phyloP scores from a whole-genome alignment of 2,329 filamentous ascomycete species.

The Amylocarpus encephaloides region DNA sequence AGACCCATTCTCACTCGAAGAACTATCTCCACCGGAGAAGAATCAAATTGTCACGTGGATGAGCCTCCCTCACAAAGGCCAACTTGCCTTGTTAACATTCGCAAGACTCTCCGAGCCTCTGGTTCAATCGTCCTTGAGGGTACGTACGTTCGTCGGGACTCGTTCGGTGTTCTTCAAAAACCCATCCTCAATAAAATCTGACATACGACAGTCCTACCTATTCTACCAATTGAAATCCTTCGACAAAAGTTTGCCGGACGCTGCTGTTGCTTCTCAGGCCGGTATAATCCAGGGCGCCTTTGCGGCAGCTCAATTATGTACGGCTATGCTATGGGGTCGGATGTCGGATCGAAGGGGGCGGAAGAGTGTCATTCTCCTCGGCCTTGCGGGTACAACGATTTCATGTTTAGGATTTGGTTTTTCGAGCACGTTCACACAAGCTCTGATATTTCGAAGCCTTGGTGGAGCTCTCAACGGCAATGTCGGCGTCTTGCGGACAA shows the following conservation, averaged over 20 bases:
- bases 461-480: conserved; percentile 66
- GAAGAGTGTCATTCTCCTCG: conserved; percentile 53
- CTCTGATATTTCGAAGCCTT: conserved; percentile 52
- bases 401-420: conserved; percentile 65
- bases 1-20: conserved; percentile 25
- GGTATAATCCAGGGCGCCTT: conserved; percentile 64
- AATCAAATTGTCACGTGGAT: conserved; percentile 54
- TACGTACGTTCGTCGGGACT: conserved; percentile 8
- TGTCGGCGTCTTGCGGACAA: conserved; percentile 67
- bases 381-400: conserved; percentile 55
- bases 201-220: conserved; percentile 58
- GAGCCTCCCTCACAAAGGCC: conserved; percentile 70
- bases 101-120: conserved; percentile 78
- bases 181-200: conserved; percentile 1
- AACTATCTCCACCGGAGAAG: conserved; percentile 9
- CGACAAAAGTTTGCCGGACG: conserved; percentile 32
- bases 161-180: background rate
- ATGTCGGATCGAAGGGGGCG: conserved; percentile 55
- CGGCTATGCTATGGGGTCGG: conserved; percentile 63
- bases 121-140: conserved; percentile 59
- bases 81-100: conserved; percentile 71
- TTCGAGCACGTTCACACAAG: conserved; percentile 52
- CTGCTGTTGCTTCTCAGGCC: conserved; percentile 55
- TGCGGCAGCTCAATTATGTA: conserved; percentile 60
- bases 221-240: conserved; percentile 70